A percentile compares a stretch with the other conserved stretches of the same genome.
phyloP scores from a whole-genome alignment of 768 basidiomycete genomes.

The Podaxis sp. region DNA sequence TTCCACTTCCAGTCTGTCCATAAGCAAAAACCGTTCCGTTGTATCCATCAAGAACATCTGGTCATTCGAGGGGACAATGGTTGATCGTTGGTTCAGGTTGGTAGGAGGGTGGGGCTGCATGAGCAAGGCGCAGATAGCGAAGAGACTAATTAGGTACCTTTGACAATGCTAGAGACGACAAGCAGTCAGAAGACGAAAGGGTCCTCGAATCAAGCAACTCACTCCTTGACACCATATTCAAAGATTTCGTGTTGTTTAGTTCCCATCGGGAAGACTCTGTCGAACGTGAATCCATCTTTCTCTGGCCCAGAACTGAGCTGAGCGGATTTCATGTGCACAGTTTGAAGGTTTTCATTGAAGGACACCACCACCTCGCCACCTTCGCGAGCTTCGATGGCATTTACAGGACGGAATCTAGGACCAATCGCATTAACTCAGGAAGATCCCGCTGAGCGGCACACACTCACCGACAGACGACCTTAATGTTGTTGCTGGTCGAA shows the following conservation, averaged over 20 bases:
- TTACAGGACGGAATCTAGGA: slow-evolving; percentile 89
- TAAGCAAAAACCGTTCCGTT: slow-evolving; percentile 95
- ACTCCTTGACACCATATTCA: slow-evolving; percentile 98
- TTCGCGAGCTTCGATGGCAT: slow-evolving; percentile 86
- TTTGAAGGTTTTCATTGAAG: slow-evolving; percentile 85
- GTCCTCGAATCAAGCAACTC: slow-evolving; percentile 31
- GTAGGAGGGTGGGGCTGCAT: background rate
- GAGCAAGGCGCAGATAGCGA: background rate
- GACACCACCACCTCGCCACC: slow-evolving; percentile 87
- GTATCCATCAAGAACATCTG: slow-evolving; percentile 98
- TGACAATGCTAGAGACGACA: slow-evolving; percentile 67
- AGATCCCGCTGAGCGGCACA: background rate
- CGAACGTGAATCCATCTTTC: slow-evolving; percentile 97
- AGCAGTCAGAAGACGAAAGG: slow-evolving; percentile 19
- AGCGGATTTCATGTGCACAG: slow-evolving; percentile 76
- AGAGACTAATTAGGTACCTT: slow-evolving; percentile 50
- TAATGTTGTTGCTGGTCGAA: slow-evolving; percentile 76
- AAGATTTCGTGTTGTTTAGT: slow-evolving; percentile 94
- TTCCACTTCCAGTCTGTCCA: slow-evolving; percentile 86
- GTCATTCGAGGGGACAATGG: background rate
- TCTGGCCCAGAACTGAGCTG: slow-evolving; percentile 78
- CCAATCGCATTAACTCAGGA: background rate
- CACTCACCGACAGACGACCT: slow-evolving; percentile 97
- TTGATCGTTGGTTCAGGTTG: background rate
- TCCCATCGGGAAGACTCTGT: slow-evolving; percentile 91